Evolutionary conservation across 2,329 filamentous ascomycete genomes (phyloP), one percentile per base, ranked within the genome.

Genomic region (Diaporthe sp.): DNA sequence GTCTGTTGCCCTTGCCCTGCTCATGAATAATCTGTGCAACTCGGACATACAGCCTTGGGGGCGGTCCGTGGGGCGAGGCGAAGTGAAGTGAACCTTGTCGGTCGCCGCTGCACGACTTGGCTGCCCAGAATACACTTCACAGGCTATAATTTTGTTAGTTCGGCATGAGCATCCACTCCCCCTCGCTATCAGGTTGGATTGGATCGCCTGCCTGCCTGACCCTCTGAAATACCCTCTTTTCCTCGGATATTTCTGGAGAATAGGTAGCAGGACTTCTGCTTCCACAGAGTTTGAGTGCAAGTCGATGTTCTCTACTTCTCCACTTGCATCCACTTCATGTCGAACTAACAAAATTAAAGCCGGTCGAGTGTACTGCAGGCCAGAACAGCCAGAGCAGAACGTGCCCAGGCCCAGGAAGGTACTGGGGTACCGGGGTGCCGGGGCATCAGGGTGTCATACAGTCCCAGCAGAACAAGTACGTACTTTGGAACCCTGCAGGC

Each of bases 11-110:
- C 44, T 49, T 39, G 42, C 44, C 44, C 22, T 46, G 46, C 46
- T 53, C 46, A 68, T 68, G 65, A 68, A 68, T 68, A 53, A 39
- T 53, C 37, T 42, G 65, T 68, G 46, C 65, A n/a, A 68, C 65
- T 55, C 49, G 22, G 46, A 68, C 31, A n/a, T 67, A 25, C 44
- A 39, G 19, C 12, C 12, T 31, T 39, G 42, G 65, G 34, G 46
- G 49, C 49, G 65, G 65, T 55, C 65, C 49, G 65, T 70, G 65
- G 65, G 65, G 49, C 65, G 49, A 70, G 65, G 65, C 65, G 65
- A 68, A 39, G 65, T 53, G 46, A 68, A n/a, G 34, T 68, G 65
- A 68, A 68, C 65, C 65, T 28, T 68, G 65, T 51, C 44, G 44
- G 62, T 51, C 62, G 62, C 44, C 62, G 62, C 62, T 67, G 28